Conservation (phyloP, 768 basidiomycete genomes). For the Paxillus ammoniavirescens region DNA sequence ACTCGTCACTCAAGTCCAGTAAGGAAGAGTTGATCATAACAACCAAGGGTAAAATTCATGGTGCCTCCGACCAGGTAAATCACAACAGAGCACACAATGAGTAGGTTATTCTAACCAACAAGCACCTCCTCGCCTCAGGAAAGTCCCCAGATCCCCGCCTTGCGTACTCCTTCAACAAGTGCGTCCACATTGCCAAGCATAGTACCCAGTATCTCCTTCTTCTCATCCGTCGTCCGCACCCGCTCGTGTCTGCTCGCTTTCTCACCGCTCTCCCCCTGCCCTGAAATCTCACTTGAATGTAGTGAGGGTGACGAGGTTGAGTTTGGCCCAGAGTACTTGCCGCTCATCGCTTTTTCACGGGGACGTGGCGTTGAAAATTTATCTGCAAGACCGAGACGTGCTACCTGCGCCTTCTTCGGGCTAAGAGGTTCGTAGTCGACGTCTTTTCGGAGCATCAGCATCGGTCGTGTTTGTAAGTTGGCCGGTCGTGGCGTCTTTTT, state of each 20-base stretch:
- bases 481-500: constrained; percentile 22
- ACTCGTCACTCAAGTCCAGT: neutral
- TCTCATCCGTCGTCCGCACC: constrained; percentile 71
- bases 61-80: neutral
- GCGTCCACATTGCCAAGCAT: constrained; percentile 92
- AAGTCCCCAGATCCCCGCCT: constrained; percentile 86
- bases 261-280: neutral
- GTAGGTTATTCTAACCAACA: neutral
- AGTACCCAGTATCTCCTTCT: constrained; percentile 74
- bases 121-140: constrained; percentile 27
- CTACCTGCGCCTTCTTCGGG: constrained; percentile 53
- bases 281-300: neutral
- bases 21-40: no score
- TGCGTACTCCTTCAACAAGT: constrained; percentile 81
- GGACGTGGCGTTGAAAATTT: constrained; percentile 10
- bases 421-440: constrained; percentile 74
- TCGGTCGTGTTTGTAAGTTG: constrained; percentile 41
- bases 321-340: neutral
- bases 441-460: constrained; percentile 68
- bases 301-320: neutral
- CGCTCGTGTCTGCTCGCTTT: constrained; percentile 16
- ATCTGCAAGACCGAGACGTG: constrained; percentile 30
- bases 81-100: neutral
- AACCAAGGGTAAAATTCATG: no score
- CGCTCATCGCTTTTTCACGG: constrained; percentile 3